phyloP scores from a whole-genome alignment of 2,329 filamentous ascomycete genomes.

The Paecilomyces sp. region DNA sequence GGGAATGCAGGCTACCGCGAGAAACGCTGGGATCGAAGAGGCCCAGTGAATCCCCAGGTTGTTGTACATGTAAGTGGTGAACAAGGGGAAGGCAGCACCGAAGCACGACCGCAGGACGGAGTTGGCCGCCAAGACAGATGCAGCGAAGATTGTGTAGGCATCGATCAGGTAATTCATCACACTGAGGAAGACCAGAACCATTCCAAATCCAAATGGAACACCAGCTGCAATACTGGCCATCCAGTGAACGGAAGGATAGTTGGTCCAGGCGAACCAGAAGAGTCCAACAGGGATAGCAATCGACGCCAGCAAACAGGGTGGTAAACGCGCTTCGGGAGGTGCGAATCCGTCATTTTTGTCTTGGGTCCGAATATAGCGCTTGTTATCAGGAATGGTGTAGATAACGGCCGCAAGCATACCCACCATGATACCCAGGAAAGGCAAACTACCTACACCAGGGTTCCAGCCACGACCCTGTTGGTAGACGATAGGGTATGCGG shows the following conservation, averaged over 20 bases:
- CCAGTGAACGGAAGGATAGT: conserved; percentile 37
- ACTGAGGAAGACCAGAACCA: conserved; percentile 34
- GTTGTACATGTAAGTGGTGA: conserved; percentile 39
- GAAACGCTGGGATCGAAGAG: conserved; percentile 38
- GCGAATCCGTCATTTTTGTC: conserved; percentile 48
- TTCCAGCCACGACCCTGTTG: conserved; percentile 39
- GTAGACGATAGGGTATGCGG: conserved; percentile 46
- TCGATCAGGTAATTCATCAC: conserved; percentile 39
- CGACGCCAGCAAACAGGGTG: conserved; percentile 42
- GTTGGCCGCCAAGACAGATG: conserved; percentile 37
- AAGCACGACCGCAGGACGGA: conserved; percentile 40
- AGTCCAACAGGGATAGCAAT: conserved; percentile 49
- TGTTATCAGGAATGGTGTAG: conserved; percentile 37
- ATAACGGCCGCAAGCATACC: conserved; percentile 32
- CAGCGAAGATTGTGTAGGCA: conserved; percentile 37
- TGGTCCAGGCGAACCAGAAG: conserved; percentile 57
- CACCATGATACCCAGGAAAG: conserved; percentile 43
- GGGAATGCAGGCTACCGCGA: conserved; percentile 38
- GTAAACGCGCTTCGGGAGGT: conserved; percentile 52
- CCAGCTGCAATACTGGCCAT: conserved; percentile 29
- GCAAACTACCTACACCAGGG: conserved; percentile 40
- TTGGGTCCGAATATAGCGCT: conserved; percentile 32
- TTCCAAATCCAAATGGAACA: conserved; percentile 35
- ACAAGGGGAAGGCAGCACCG: conserved; percentile 42
- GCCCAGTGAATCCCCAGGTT: conserved; percentile 43